Evolutionary conservation across 148 eudicot species (phyloP), one percentile per base, ranked within the genome.

Genomic region (Rhododendron simsii): DNA sequence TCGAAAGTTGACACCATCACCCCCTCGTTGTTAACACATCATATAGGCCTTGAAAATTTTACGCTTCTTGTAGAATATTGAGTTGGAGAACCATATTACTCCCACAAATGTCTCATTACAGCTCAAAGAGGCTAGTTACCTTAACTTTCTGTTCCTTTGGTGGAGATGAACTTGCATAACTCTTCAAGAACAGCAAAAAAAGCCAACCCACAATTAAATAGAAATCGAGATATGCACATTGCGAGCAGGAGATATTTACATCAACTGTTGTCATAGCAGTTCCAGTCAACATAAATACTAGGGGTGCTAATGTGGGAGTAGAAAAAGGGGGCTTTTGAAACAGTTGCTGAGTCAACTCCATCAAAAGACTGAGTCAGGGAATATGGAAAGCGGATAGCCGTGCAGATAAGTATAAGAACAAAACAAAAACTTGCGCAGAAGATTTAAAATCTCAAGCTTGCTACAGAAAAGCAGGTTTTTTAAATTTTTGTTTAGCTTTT

Each of bases 121-220:
- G 53, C 83, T 61, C 53, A 61, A 78, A 39, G 10, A 35, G 45
- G 20, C 47, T 53, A 80, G 26, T 4, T 80, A 80, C 84, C 87
- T 85, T 85, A 30, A 85, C 47, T 85, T 86, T 86, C 84, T 81
- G 61, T 63, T 85, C 87, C 76, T 85, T 67, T 0, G 83, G 78
- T 48, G 87, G 63, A 63, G 79, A 80, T 79, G 87, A 84, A 63
- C 79, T 80, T 10, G 87, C 87, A 67, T 85, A 85, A 80, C 80
- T 85, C 65, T 61, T 79, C 23, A 37, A 80, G 63, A 85, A 59
- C 82, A 78, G 78, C 63, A 78, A 28, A 15, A 48, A 35, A 12
- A 5, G 20, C 5, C 69, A 45, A 73, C 13, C 37, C 35, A 37
- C 26, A 35, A 13, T 41, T 5, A 26, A 15, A 78, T 0, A 61